Evolutionary conservation across 768 basidiomycete species (phyloP).

Genomic region (Tephrocybe sp.): DNA sequence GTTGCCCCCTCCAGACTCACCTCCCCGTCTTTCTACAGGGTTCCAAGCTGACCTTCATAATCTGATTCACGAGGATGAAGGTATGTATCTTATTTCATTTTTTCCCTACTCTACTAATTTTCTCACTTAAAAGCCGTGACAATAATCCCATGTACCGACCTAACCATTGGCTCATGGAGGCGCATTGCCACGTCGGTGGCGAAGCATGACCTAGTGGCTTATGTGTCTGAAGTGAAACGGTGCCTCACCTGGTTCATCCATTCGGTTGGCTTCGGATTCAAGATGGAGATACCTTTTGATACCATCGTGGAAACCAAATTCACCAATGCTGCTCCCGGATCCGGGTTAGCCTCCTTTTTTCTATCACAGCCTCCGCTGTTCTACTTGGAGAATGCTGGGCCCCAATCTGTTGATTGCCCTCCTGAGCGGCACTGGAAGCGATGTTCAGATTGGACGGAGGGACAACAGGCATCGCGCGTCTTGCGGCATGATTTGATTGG

Average conservation of each 20-base stretch:
- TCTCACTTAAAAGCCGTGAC: conserved; percentile 51
- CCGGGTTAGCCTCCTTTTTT: conserved; percentile 59
- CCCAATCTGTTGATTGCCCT: conserved; percentile 27
- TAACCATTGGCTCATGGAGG: conserved; percentile 77
- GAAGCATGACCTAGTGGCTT: conserved; percentile 71
- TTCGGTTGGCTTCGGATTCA: conserved; percentile 70
- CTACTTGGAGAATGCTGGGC: conserved; percentile 51
- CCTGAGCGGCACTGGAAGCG: conserved; percentile 52
- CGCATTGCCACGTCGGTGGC: conserved; percentile 56
- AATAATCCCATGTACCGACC: conserved; percentile 72
- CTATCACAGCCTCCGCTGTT: conserved; percentile 69
- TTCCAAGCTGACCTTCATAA: conserved; percentile 59
- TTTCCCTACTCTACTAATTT: too few species aligned
- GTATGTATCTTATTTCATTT: conserved; percentile 40
- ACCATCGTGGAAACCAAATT: conserved; percentile 58
- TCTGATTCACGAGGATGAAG: conserved; percentile 73
- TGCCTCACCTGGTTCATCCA: conserved; percentile 80
- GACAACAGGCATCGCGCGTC: conserved; percentile 60
- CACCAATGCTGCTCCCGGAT: conserved; percentile 48
- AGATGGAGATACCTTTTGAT: conserved; percentile 80
- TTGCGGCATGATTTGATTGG: conserved; percentile 67
- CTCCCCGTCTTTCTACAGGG: conserved; percentile 48
- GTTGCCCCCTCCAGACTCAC: conserved; percentile 39
- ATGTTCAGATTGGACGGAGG: conserved; percentile 78
- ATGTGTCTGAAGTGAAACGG: conserved; percentile 64